Conservation (phyloP, 305 asterid species). For the Fraxinus nigra region DNA sequence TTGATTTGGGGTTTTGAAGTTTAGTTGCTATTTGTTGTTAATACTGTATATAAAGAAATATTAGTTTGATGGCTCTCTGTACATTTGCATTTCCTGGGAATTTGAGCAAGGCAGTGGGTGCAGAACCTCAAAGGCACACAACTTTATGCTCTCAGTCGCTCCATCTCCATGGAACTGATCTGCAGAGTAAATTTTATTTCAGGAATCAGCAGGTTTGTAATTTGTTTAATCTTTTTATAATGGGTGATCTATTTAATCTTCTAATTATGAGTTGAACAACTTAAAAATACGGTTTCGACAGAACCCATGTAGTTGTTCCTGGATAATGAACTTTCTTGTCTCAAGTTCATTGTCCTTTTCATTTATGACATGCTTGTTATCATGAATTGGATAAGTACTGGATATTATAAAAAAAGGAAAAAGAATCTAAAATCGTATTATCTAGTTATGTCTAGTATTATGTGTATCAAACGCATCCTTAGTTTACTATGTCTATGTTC, state of each 20-base stretch:
- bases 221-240: not conserved
- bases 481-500: not conserved
- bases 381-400: not conserved
- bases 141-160: conserved; percentile 36
- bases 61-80: conserved; percentile 55
- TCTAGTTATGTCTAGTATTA: not conserved
- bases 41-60: not conserved
- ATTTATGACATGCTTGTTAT: not conserved
- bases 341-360: not conserved
- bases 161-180: conserved; percentile 55
- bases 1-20: conserved; percentile 12
- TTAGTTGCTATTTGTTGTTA: not conserved
- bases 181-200: conserved; percentile 35
- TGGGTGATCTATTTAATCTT: not conserved
- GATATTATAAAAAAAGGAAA: not conserved
- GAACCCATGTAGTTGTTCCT: not conserved
- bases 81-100: conserved; percentile 58
- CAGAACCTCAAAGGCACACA: conserved; percentile 41
- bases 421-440: not conserved
- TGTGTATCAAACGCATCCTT: not conserved
- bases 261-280: not conserved
- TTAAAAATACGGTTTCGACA: not conserved
- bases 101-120: conserved; percentile 39
- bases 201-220: conserved; percentile 50
- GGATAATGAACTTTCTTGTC: not conserved